These are phyloP conservation scores for Magnaporthiopsis poae DNA, from an alignment of 2,329 filamentous ascomycete genomes.

Conservation along the genomic window DNA sequence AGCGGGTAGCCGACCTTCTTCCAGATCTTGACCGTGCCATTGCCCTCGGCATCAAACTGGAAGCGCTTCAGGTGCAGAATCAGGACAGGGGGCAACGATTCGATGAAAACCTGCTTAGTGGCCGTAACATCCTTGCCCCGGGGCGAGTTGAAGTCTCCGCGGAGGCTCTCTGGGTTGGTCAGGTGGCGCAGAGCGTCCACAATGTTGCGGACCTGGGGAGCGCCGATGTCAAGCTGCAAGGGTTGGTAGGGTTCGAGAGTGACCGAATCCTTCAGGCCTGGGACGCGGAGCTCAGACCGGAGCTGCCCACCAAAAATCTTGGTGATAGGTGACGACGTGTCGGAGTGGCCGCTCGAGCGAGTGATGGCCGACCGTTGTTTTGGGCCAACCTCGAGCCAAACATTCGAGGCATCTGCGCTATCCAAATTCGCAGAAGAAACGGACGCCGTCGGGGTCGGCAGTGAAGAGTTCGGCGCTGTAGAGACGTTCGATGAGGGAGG, in stretches of 20 bases:
- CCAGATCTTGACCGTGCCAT: conserved; percentile 91
- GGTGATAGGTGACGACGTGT: conserved; percentile 70
- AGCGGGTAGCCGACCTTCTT: conserved; percentile 94
- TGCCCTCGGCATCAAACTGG: conserved; percentile 76
- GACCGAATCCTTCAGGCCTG: conserved; percentile 79
- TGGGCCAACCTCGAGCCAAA: conserved; percentile 90
- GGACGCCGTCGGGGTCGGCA: conserved; percentile 29
- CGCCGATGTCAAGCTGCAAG: conserved; percentile 86
- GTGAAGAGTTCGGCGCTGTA: conserved; percentile 29
- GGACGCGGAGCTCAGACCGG: conserved; percentile 77
- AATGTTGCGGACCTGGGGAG: conserved; percentile 78
- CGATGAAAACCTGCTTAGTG: conserved; percentile 91
- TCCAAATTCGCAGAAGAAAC: conserved; percentile 20
- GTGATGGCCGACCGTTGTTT: conserved; percentile 83
- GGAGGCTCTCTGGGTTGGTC: conserved; percentile 73
- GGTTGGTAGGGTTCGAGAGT: conserved; percentile 90
- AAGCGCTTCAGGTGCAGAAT: conserved; percentile 96
- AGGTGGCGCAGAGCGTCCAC: conserved; percentile 79
- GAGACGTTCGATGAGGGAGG: conserved; percentile 25
- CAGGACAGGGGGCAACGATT: conserved; percentile 78
- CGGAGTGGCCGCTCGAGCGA: conserved; percentile 67
- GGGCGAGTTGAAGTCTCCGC: conserved; percentile 72
- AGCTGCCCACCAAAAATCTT: conserved; percentile 91
- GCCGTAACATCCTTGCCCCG: conserved; percentile 67
- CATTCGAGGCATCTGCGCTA: conserved; percentile 28